phyloP scores from a whole-genome alignment of 2,329 filamentous ascomycete species.

The Alternaria novae-zelandiae region DNA sequence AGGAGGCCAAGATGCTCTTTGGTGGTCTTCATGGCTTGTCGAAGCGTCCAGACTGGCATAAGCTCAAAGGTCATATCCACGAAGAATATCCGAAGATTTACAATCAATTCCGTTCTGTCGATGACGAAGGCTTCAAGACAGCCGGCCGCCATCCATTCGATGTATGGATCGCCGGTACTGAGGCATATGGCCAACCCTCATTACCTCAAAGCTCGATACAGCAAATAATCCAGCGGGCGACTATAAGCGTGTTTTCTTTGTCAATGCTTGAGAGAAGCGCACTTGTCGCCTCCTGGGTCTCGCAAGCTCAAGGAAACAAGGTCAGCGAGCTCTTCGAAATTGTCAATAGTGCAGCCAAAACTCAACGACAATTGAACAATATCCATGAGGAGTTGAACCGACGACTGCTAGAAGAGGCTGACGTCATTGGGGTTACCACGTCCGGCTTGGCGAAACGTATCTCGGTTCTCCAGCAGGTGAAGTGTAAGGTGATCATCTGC shows the following conservation, averaged over 20 bases:
- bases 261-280: slow-evolving; percentile 13
- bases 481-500: slow-evolving; percentile 65
- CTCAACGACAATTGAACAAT: slow-evolving; percentile 16
- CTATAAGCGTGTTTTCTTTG: slow-evolving; percentile 14
- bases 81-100: slow-evolving; percentile 22
- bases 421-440: slow-evolving; percentile 67
- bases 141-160: slow-evolving; percentile 36
- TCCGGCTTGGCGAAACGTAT: slow-evolving; percentile 65
- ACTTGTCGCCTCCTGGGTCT: slow-evolving; percentile 22
- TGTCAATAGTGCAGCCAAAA: slow-evolving; percentile 12
- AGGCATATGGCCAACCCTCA: background rate
- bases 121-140: slow-evolving; percentile 23
- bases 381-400: slow-evolving; percentile 50
- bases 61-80: slow-evolving; percentile 19
- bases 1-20: slow-evolving; percentile 10
- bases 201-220: background rate
- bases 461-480: slow-evolving; percentile 56
- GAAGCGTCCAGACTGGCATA: slow-evolving; percentile 23
- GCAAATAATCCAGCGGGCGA: slow-evolving; percentile 16
- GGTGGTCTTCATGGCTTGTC: slow-evolving; percentile 9
- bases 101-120: slow-evolving; percentile 22
- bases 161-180: slow-evolving; percentile 13
- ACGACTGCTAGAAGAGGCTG: slow-evolving; percentile 50
- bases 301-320: slow-evolving; percentile 17
- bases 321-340: slow-evolving; percentile 20